Conservation (phyloP, 202 grass and related monocot species). For the Digitaria exilis region DNA sequence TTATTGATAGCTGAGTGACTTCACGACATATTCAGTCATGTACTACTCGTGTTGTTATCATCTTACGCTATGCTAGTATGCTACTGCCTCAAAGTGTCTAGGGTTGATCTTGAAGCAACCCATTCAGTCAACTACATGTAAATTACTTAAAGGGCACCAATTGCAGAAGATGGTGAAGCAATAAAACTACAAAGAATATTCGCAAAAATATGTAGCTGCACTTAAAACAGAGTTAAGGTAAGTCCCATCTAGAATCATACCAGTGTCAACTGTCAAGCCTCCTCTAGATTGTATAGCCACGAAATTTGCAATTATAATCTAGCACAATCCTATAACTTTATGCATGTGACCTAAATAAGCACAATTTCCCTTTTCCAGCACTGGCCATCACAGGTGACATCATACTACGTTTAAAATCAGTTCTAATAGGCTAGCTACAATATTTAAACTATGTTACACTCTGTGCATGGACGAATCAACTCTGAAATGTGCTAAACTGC, state of each 20-base stretch:
- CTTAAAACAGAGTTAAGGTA: not conserved
- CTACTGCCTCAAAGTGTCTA: not conserved
- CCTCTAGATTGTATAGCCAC: not conserved
- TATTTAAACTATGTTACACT: not conserved
- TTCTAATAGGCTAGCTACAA: slow-evolving; percentile 13
- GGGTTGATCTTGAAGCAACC: not conserved
- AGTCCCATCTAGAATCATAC: not conserved
- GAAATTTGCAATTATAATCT: not conserved
- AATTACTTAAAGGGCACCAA: not conserved
- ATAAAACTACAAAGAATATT: not conserved
- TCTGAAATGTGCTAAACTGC: not conserved
- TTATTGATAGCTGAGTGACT: not conserved
- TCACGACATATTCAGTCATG: not conserved
- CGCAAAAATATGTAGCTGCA: not conserved
- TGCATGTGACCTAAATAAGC: not conserved
- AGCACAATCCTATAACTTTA: not conserved
- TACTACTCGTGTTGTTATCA: not conserved
- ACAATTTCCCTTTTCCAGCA: slow-evolving; percentile 28
- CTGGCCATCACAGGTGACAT: not conserved
- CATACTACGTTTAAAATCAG: not conserved
- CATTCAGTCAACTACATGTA: too few species aligned
- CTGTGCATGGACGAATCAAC: not conserved
- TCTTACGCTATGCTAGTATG: not conserved
- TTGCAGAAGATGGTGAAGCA: not conserved
- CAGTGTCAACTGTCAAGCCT: not conserved